A percentile compares a stretch with the other conserved stretches of the same genome.
Conservation (phyloP, 805 yeast species). For the Starmerella vitae region DNA sequence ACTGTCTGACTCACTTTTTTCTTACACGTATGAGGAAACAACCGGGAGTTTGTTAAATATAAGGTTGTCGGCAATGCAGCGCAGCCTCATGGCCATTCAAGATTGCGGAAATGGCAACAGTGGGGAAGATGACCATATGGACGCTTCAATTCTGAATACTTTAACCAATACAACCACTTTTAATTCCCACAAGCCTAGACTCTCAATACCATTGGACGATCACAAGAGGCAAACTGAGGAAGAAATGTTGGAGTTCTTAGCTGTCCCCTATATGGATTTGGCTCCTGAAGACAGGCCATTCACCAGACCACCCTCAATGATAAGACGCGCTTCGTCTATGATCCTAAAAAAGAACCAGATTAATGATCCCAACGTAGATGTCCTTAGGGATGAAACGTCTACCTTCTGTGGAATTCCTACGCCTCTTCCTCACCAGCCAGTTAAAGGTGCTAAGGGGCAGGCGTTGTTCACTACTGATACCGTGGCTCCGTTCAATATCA, state of each 20-base stretch:
- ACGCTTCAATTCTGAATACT: background rate
- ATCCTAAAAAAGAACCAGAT: slow-evolving; percentile 5
- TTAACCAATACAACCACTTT: background rate
- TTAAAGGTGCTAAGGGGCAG: slow-evolving; percentile 52
- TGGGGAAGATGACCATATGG: background rate
- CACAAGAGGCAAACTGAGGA: slow-evolving; percentile 2
- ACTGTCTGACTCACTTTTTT: slow-evolving; percentile 9
- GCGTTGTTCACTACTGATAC: slow-evolving; percentile 72
- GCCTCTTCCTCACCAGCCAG: slow-evolving; percentile 40
- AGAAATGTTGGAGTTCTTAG: slow-evolving; percentile 8
- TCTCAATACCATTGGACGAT: slow-evolving; percentile 5
- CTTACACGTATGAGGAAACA: slow-evolving; percentile 19
- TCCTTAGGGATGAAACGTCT: background rate
- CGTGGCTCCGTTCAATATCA: slow-evolving; percentile 63
- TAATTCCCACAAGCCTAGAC: background rate
- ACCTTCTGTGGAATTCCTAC: slow-evolving; percentile 29
- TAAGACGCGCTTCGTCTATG: slow-evolving; percentile 5
- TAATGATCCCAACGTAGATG: background rate
- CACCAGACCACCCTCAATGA: slow-evolving; percentile 5
- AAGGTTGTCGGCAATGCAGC: slow-evolving; percentile 18
- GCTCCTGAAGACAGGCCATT: slow-evolving; percentile 2
- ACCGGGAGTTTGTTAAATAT: slow-evolving; percentile 14
- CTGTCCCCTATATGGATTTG: slow-evolving; percentile 9
- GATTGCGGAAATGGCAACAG: background rate
- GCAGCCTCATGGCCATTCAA: slow-evolving; percentile 3